Evolutionary conservation across 2,329 filamentous ascomycete genomes (phyloP).

Genomic region (Herpotrichia juniperi): DNA sequence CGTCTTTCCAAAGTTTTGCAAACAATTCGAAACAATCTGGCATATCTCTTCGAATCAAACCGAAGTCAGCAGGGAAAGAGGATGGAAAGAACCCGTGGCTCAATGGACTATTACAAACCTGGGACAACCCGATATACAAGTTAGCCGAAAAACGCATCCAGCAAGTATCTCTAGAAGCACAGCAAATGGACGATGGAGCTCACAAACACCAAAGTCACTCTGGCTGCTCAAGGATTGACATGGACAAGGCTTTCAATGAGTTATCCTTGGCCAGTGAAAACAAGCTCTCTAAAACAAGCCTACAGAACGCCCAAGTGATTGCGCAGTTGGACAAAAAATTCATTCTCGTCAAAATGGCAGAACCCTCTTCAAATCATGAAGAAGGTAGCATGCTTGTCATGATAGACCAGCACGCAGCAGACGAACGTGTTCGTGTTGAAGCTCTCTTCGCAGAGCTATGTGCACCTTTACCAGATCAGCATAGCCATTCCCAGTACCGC

Average conservation of each 20-base stretch:
- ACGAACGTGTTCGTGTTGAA: slow-evolving; percentile 86
- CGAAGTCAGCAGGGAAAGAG: slow-evolving; percentile 13
- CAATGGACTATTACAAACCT: slow-evolving; percentile 64
- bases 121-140: slow-evolving; percentile 81
- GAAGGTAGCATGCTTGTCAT: slow-evolving; percentile 64
- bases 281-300: slow-evolving; percentile 63
- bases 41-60: slow-evolving; percentile 40
- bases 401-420: slow-evolving; percentile 93
- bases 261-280: slow-evolving; percentile 24
- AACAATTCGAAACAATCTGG: slow-evolving; percentile 27
- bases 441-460: slow-evolving; percentile 67
- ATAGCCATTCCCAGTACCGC: slow-evolving; percentile 19
- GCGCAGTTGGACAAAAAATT: slow-evolving; percentile 91
- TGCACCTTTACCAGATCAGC: slow-evolving; percentile 23
- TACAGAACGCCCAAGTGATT: slow-evolving; percentile 66
- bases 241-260: slow-evolving; percentile 31
- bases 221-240: slow-evolving; percentile 17
- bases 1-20: neutral
- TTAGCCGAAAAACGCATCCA: slow-evolving; percentile 52
- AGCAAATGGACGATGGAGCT: slow-evolving; percentile 6
- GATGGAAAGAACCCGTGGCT: slow-evolving; percentile 59
- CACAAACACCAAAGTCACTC: slow-evolving; percentile 5
- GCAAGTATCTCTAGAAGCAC: slow-evolving; percentile 37
- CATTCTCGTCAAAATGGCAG: slow-evolving; percentile 69
- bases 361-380: slow-evolving; percentile 13